Conservation (phyloP, 768 basidiomycete genomes). For the Mycena capillaripes region DNA sequence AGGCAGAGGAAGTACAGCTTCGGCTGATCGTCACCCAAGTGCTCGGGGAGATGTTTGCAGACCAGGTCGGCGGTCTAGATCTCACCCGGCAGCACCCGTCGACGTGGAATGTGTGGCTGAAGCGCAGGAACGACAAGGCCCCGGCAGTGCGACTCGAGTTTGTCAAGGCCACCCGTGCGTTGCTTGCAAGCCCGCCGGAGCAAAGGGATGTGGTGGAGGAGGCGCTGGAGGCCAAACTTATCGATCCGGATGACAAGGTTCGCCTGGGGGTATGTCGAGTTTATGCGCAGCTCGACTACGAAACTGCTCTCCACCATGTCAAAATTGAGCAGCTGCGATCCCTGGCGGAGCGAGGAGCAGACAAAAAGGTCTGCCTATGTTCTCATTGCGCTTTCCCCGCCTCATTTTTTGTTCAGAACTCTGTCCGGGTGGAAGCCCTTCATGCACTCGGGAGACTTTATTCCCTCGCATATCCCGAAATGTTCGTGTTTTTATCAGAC, state of each 20-base stretch:
- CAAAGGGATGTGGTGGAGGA: constrained; percentile 80
- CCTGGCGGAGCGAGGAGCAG: constrained; percentile 80
- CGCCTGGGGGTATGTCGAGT: constrained; percentile 87
- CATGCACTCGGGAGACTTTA: constrained; percentile 84
- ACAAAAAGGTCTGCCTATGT: constrained; percentile 79
- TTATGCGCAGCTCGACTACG: constrained; percentile 90
- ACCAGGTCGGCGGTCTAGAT: constrained; percentile 75
- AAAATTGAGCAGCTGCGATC: constrained; percentile 70
- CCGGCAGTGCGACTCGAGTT: constrained; percentile 81
- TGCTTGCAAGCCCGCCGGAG: constrained; percentile 78
- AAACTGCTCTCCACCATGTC: constrained; percentile 89
- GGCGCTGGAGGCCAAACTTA: constrained; percentile 72
- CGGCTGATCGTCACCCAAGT: constrained; percentile 88
- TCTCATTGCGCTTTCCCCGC: neutral
- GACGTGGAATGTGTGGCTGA: constrained; percentile 90
- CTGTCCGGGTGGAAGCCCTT: constrained; percentile 83
- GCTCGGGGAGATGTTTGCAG: constrained; percentile 92
- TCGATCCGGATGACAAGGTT: constrained; percentile 94
- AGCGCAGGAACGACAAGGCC: constrained; percentile 82
- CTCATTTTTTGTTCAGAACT: constrained; percentile 49
- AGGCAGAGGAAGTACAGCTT: constrained; percentile 78
- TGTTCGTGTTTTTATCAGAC: constrained; percentile 66
- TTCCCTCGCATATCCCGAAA: constrained; percentile 87
- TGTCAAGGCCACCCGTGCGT: constrained; percentile 74
- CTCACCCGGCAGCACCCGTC: constrained; percentile 84